A percentile compares a stretch with the other conserved stretches of the same genome.
Evolutionary conservation across 768 basidiomycete genomes (phyloP).

Genomic region (Tremella fuciformis): DNA sequence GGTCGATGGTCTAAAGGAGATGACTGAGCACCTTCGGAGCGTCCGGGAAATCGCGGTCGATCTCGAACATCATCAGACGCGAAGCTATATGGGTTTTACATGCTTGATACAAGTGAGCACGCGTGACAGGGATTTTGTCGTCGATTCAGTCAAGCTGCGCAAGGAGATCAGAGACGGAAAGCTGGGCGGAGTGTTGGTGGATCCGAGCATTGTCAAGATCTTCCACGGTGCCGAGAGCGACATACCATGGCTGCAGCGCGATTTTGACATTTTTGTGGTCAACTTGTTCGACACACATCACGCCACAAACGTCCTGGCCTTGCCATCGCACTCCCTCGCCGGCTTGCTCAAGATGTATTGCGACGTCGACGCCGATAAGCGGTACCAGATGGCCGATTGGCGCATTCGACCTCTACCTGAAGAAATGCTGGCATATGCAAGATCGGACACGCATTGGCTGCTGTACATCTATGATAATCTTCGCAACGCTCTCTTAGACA

Average conservation of each 20-base stretch:
- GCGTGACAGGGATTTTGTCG: conserved; percentile 75
- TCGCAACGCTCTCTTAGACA: conserved; percentile 71
- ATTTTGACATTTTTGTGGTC: conserved; percentile 90
- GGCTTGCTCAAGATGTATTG: conserved; percentile 83
- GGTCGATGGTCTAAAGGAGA: conserved; percentile 58
- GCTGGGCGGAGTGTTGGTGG: conserved; percentile 77
- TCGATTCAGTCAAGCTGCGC: conserved; percentile 74
- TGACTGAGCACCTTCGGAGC: conserved; percentile 66
- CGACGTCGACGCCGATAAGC: conserved; percentile 85
- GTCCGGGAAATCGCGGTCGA: conserved; percentile 85
- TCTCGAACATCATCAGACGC: conserved; percentile 86
- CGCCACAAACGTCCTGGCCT: conserved; percentile 78
- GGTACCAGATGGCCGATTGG: conserved; percentile 97
- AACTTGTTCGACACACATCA: conserved; percentile 97
- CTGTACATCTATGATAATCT: conserved; percentile 88
- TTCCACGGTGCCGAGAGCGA: conserved; percentile 94
- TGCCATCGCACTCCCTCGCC: conserved; percentile 78
- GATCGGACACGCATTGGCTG: conserved; percentile 94
- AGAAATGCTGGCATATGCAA: conserved; percentile 89
- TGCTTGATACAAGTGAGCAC: conserved; percentile 75
- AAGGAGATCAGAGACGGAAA: conserved; percentile 63
- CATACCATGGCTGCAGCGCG: conserved; percentile 92
- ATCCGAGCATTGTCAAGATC: conserved; percentile 84
- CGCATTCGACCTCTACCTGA: conserved; percentile 80
- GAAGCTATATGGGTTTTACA: conserved; percentile 79